Percentiles rank a stretch among this genome's conserved stretches.
Evolutionary conservation across 2,329 filamentous ascomycete genomes (phyloP).

Genomic region (Elsinoe batatas): DNA sequence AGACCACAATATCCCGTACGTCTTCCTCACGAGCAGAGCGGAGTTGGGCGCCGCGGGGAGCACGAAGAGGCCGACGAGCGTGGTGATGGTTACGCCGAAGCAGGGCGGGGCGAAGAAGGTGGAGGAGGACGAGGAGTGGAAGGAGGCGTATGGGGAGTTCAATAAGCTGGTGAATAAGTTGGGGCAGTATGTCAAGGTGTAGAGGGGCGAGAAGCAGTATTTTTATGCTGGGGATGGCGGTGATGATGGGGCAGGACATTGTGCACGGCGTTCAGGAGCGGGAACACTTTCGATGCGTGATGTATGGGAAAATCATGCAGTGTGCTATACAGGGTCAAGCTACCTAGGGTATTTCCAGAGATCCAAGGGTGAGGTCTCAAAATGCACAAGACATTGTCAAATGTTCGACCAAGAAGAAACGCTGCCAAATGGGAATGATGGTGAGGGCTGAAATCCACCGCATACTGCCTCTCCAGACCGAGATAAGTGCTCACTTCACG

Average conservation of each 20-base stretch:
- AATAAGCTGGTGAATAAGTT: slow-evolving; percentile 52
- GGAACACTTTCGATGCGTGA: not conserved
- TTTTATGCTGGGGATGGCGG: too few relatives aligned
- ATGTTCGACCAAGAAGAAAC: not conserved
- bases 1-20: slow-evolving; percentile 93
- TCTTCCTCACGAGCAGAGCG: slow-evolving; percentile 85
- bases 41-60: slow-evolving; percentile 88
- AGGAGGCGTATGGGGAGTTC: slow-evolving; percentile 39
- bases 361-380: not conserved
- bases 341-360: slow-evolving; percentile 11
- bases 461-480: too few relatives aligned
- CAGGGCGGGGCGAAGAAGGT: slow-evolving; percentile 39
- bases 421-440: not conserved
- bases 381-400: not conserved
- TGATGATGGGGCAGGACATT: not conserved
- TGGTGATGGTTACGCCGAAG: slow-evolving; percentile 67
- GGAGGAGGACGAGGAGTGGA: slow-evolving; percentile 37
- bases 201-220: not conserved
- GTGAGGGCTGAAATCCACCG: not conserved
- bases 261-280: slow-evolving; percentile 6
- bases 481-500: not conserved
- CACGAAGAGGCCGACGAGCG: slow-evolving; percentile 93
- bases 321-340: slow-evolving; percentile 3
- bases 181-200: slow-evolving; percentile 46
- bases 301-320: not conserved